Conservation (phyloP, 352 stramenopile genomes). For the Pythium pectinolyticum region DNA sequence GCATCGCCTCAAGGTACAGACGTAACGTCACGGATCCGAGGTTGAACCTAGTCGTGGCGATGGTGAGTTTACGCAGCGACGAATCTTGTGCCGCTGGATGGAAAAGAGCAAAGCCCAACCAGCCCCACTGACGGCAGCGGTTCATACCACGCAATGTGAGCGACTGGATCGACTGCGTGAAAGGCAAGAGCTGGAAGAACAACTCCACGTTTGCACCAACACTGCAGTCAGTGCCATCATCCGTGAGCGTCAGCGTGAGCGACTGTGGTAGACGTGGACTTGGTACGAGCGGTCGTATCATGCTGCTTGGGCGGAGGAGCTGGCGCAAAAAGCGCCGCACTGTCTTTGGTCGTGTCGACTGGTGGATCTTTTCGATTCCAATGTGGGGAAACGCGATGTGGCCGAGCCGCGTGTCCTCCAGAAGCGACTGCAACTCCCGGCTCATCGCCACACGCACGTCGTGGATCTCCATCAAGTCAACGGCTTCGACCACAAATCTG, state of each 20-base stretch:
- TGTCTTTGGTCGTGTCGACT: not conserved
- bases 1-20: too few relatives aligned
- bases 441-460: not conserved
- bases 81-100: too few relatives aligned
- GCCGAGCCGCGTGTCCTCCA: not conserved
- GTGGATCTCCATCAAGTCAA: not conserved
- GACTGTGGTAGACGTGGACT: not conserved
- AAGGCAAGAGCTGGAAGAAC: not conserved
- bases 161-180: not conserved
- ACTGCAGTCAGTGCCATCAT: not conserved
- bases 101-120: too few relatives aligned
- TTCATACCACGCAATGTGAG: not conserved
- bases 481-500: not conserved
- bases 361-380: not conserved
- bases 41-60: too few relatives aligned
- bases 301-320: not conserved
- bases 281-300: not conserved
- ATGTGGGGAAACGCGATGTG: not conserved
- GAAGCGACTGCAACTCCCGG: not conserved
- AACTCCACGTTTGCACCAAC: not conserved
- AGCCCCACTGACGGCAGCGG: not conserved
- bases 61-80: too few relatives aligned
- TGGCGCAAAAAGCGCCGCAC: not conserved
- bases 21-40: too few relatives aligned
- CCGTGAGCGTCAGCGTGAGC: not conserved